These are phyloP conservation scores for Aspergillus quadrilineatus DNA, from an alignment of 2,329 filamentous ascomycete genomes.

Conservation along the genomic window DNA sequence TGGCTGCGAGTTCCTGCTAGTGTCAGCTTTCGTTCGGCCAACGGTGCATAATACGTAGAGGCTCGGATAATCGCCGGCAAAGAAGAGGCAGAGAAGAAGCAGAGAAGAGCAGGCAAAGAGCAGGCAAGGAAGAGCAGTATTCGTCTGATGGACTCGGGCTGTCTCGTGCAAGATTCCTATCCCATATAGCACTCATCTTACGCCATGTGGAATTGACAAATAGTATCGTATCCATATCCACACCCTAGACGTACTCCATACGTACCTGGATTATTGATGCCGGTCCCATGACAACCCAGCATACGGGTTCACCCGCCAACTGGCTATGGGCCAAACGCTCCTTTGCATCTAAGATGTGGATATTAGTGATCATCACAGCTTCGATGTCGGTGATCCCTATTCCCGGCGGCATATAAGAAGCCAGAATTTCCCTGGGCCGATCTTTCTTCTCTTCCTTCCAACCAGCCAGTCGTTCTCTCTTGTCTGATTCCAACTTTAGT, in stretches of 20 bases:
- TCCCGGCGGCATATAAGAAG: constrained; percentile 15
- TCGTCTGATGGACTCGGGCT: background rate
- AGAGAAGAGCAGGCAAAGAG: too few relatives aligned
- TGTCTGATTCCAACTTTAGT: constrained; percentile 18
- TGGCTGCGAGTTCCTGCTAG: background rate
- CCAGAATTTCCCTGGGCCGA: background rate
- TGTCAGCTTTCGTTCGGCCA: background rate
- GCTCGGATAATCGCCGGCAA: background rate
- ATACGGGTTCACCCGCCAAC: background rate
- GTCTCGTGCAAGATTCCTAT: background rate
- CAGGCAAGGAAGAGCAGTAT: background rate
- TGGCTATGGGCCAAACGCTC: background rate
- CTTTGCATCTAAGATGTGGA: background rate
- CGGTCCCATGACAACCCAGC: background rate
- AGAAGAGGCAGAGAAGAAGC: background rate
- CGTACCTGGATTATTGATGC: too few relatives aligned
- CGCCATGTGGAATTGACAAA: background rate
- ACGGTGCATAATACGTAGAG: background rate
- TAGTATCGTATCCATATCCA: background rate
- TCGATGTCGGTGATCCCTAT: constrained; percentile 1
- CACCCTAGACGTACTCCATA: background rate
- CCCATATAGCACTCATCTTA: background rate
- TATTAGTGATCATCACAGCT: background rate
- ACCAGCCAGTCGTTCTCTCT: constrained; percentile 18
- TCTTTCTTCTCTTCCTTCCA: constrained; percentile 6